Conservation (phyloP, 495 filamentous ascomycete species). For the Bryoglossum gracile region DNA sequence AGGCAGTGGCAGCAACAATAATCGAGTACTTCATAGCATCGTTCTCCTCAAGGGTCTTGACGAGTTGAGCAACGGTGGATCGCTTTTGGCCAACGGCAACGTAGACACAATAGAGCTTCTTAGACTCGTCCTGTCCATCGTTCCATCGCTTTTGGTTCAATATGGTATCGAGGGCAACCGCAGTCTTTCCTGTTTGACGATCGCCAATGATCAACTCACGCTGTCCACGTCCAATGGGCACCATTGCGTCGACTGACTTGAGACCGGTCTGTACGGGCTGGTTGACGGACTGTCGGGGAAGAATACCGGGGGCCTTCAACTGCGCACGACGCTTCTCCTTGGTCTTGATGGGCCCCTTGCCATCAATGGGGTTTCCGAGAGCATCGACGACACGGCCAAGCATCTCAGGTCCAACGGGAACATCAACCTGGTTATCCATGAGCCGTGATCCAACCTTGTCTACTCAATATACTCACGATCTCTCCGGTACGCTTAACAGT, state of each 20-base stretch:
- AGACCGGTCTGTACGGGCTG: constrained; percentile 98
- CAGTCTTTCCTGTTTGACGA: constrained; percentile 99
- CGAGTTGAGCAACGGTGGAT: constrained; percentile 97
- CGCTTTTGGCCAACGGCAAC: constrained; percentile 99
- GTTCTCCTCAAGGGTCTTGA: constrained; percentile 99
- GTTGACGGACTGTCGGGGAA: constrained; percentile 93
- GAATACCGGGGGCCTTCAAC: constrained; percentile 97
- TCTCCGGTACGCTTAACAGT: constrained; percentile 98
- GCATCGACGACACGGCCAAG: constrained; percentile 98
- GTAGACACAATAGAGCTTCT: constrained; percentile 99
- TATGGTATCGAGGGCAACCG: constrained; percentile 95
- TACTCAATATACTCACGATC: constrained; percentile 63
- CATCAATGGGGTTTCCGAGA: constrained; percentile 97
- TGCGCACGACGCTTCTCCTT: constrained; percentile 92
- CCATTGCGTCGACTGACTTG: constrained; percentile 99
- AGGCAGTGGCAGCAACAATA: constrained; percentile 93
- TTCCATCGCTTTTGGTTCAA: constrained; percentile 99
- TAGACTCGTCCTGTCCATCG: constrained; percentile 72
- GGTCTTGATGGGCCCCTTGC: constrained; percentile 93
- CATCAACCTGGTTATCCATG: constrained; percentile 67
- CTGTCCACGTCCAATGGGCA: constrained; percentile 98
- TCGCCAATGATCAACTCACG: constrained; percentile 99
- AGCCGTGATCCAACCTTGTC: background rate
- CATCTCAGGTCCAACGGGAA: constrained; percentile 86
- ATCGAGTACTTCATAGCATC: constrained; percentile 99